A percentile compares a stretch with the other conserved stretches of the same genome.
Evolutionary conservation across 495 filamentous ascomycete species (phyloP).

Genomic region (Umbilicaria muhlenbergii): DNA sequence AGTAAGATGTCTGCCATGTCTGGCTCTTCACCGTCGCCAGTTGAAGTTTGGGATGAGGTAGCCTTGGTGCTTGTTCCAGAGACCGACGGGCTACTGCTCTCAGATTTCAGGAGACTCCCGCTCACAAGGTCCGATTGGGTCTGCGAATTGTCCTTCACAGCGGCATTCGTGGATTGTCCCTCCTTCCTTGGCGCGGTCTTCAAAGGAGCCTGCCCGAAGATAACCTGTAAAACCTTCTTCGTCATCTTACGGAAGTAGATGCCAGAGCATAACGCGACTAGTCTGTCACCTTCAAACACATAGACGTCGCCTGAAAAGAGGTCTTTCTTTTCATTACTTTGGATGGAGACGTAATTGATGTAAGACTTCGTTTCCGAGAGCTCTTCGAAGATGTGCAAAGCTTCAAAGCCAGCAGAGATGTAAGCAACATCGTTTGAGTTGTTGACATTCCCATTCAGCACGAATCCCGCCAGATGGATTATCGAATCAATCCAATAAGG

Average conservation of each 20-base stretch:
- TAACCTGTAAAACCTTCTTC: slow-evolving; percentile 32
- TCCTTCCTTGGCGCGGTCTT: neutral
- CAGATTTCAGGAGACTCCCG: too few species aligned
- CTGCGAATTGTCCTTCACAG: too few species aligned
- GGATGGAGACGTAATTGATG: slow-evolving; percentile 41
- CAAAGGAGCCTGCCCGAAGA: slow-evolving; percentile 22
- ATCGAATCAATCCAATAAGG: slow-evolving; percentile 30
- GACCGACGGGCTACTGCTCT: too few species aligned
- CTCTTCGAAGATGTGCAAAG: slow-evolving; percentile 36
- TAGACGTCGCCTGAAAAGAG: slow-evolving; percentile 37
- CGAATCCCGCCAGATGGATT: slow-evolving; percentile 33
- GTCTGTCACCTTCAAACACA: slow-evolving; percentile 35
- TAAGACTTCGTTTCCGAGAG: slow-evolving; percentile 38
- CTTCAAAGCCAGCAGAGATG: slow-evolving; percentile 47
- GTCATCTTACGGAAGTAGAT: slow-evolving; percentile 38
- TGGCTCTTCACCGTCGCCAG: neutral
- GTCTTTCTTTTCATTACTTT: slow-evolving; percentile 16
- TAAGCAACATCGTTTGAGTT: slow-evolving; percentile 34
- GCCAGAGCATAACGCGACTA: slow-evolving; percentile 28
- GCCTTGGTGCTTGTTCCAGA: neutral
- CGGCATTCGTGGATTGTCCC: neutral
- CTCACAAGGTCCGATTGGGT: too few species aligned
- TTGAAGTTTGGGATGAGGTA: slow-evolving; percentile 2
- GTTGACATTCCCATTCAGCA: slow-evolving; percentile 11
- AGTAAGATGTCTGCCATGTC: neutral